Evolutionary conservation across 139 green algal species (phyloP).

Genomic region (Chlamydomonas sphaeroides): DNA sequence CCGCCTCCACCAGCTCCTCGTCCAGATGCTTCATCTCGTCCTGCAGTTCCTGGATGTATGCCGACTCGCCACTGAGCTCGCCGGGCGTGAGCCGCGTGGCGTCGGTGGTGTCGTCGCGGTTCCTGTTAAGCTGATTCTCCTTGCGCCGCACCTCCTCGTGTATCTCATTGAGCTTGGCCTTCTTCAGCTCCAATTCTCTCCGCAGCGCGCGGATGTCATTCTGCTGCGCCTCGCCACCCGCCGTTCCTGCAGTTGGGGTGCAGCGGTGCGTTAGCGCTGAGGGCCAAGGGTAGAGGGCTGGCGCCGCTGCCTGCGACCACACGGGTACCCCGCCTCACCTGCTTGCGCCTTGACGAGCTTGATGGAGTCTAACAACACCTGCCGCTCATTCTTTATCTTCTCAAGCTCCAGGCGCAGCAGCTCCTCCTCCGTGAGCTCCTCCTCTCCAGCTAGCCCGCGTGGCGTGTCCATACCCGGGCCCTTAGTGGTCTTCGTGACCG

Average conservation of each 20-base stretch:
- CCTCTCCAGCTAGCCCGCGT: slow-evolving; percentile 54
- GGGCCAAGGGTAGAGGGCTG: not conserved
- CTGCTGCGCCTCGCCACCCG: slow-evolving; percentile 82
- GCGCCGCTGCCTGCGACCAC: not conserved
- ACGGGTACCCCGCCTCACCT: slow-evolving; percentile 47
- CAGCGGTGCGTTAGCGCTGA: not conserved
- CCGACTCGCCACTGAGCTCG: slow-evolving; percentile 53
- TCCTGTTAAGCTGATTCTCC: slow-evolving; percentile 39
- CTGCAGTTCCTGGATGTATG: slow-evolving; percentile 68
- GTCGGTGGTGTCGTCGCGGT: slow-evolving; percentile 66
- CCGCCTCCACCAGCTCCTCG: slow-evolving; percentile 79
- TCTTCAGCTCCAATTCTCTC: slow-evolving; percentile 83
- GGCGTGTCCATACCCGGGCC: slow-evolving; percentile 59
- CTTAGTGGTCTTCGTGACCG: slow-evolving; percentile 23
- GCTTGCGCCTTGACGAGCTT: slow-evolving; percentile 63
- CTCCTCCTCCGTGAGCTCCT: slow-evolving; percentile 84
- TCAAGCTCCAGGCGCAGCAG: slow-evolving; percentile 79
- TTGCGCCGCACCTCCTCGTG: slow-evolving; percentile 48
- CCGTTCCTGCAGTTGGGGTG: slow-evolving; percentile 57
- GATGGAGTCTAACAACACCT: slow-evolving; percentile 79
- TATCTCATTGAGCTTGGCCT: slow-evolving; percentile 87
- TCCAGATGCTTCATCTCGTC: slow-evolving; percentile 79
- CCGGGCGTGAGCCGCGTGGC: slow-evolving; percentile 53
- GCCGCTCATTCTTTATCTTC: slow-evolving; percentile 82
- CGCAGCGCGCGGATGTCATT: slow-evolving; percentile 79